A percentile compares a stretch with the other conserved stretches of the same genome.
Evolutionary conservation across 108 stramenopile genomes (phyloP).

Genomic region (Fragilariopsis cylindrus): DNA sequence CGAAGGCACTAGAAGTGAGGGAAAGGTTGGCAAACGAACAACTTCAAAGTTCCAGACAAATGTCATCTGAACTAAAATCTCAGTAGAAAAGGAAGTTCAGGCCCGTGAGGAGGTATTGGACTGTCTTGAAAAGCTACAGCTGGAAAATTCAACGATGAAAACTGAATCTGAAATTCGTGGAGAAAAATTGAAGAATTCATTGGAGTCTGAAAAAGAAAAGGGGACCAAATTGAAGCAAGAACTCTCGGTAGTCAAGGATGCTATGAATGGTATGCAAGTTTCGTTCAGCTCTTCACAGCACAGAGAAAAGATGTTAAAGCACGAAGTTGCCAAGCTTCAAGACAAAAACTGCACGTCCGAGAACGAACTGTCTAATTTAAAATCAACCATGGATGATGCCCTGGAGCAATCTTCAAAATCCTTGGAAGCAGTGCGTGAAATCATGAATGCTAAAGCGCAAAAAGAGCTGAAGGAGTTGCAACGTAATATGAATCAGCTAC

Average conservation of each 20-base stretch:
- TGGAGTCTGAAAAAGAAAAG: slow-evolving; percentile 22
- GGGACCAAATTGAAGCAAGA: slow-evolving; percentile 30
- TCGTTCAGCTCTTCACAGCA: slow-evolving; percentile 38
- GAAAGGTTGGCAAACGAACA: background rate
- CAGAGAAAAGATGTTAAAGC: slow-evolving; percentile 41
- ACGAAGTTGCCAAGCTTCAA: slow-evolving; percentile 31
- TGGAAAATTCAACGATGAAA: slow-evolving; percentile 4
- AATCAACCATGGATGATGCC: slow-evolving; percentile 20
- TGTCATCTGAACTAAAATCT: slow-evolving; percentile 18
- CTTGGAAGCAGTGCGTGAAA: slow-evolving; percentile 38
- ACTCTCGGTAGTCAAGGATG: slow-evolving; percentile 11
- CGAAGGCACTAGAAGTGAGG: background rate
- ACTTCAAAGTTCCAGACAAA: slow-evolving; percentile 12
- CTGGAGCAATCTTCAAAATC: slow-evolving; percentile 25
- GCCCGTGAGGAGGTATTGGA: slow-evolving; percentile 3
- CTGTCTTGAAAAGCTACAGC: background rate
- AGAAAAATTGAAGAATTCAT: slow-evolving; percentile 5
- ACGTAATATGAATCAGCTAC: slow-evolving; percentile 45
- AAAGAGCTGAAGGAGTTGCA: slow-evolving; percentile 47
- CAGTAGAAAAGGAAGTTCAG: slow-evolving; percentile 13
- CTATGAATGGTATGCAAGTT: slow-evolving; percentile 16
- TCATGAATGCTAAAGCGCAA: slow-evolving; percentile 35
- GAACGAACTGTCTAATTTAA: slow-evolving; percentile 9
- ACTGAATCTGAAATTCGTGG: slow-evolving; percentile 17
- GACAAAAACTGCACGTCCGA: slow-evolving; percentile 13